These are phyloP conservation scores for Penicillium sp. DNA, from an alignment of 2,329 filamentous ascomycete genomes.

Conservation along the genomic window DNA sequence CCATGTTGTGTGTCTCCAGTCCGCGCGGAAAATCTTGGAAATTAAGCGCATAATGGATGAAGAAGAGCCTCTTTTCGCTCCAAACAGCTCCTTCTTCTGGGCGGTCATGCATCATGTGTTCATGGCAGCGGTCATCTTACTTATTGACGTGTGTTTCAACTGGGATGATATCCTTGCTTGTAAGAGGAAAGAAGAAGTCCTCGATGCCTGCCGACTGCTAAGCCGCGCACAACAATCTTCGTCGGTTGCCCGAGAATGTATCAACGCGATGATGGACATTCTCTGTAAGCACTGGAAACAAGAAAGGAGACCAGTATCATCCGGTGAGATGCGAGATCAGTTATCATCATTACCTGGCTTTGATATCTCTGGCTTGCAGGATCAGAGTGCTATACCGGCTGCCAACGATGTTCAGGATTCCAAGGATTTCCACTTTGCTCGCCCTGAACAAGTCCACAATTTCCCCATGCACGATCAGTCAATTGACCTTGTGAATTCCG, in stretches of 20 bases:
- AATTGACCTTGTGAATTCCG: background rate
- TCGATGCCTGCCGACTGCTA: slow-evolving; percentile 47
- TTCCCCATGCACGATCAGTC: background rate
- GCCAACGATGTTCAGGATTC: background rate
- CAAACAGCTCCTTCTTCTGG: slow-evolving; percentile 39
- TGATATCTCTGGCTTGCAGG: background rate
- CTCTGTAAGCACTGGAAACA: slow-evolving; percentile 42
- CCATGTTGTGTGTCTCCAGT: slow-evolving; percentile 44
- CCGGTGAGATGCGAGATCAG: background rate
- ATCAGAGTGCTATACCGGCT: background rate
- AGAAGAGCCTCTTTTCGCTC: slow-evolving; percentile 34
- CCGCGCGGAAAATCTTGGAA: slow-evolving; percentile 47
- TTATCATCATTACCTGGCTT: background rate
- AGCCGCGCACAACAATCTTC: slow-evolving; percentile 44
- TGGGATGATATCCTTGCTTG: slow-evolving; percentile 46
- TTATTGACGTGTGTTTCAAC: slow-evolving; percentile 51
- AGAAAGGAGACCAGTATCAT: slow-evolving; percentile 18
- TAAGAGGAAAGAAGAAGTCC: slow-evolving; percentile 44
- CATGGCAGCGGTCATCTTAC: slow-evolving; percentile 47
- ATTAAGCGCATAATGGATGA: slow-evolving; percentile 45
- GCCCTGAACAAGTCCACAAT: background rate
- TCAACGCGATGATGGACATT: slow-evolving; percentile 47
- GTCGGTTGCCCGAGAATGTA: slow-evolving; percentile 39
- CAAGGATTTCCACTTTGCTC: background rate
- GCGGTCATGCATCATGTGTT: slow-evolving; percentile 49